These are phyloP conservation scores for Nemania sp. DNA, from an alignment of 2,329 filamentous ascomycete species.

Conservation along the genomic window DNA sequence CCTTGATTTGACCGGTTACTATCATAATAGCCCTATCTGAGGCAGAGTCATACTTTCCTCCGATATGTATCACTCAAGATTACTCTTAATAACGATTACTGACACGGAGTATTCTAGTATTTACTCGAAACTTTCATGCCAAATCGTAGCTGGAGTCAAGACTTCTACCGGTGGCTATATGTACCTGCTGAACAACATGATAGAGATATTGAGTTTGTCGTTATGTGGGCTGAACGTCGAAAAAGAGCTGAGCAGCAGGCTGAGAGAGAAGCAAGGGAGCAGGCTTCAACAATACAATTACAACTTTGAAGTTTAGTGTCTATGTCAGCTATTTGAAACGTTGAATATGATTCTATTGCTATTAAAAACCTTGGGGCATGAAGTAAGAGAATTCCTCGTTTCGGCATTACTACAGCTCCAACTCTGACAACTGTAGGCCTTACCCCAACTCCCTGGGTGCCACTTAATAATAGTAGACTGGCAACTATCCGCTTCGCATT, in stretches of 20 bases:
- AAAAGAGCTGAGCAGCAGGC: conserved; percentile 19
- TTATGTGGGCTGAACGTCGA: conserved; percentile 45
- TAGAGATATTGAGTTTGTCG: conserved; percentile 52
- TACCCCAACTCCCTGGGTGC: neutral
- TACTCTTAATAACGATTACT: neutral
- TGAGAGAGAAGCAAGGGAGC: neutral
- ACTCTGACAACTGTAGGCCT: neutral
- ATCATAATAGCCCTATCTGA: neutral
- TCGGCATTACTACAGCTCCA: neutral
- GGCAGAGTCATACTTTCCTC: neutral
- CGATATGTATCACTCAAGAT: neutral
- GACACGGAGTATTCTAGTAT: conserved; percentile 50
- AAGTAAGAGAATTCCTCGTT: neutral
- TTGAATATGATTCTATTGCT: conserved; percentile 7
- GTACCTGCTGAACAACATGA: conserved; percentile 56
- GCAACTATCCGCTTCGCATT: neutral
- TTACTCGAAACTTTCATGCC: conserved; percentile 69
- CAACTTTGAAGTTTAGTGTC: neutral
- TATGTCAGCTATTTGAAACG: neutral
- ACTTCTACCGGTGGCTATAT: conserved; percentile 63
- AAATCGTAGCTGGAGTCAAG: conserved; percentile 64
- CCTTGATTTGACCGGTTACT: neutral
- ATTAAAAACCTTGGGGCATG: neutral
- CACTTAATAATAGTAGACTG: neutral
- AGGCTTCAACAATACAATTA: neutral